Conservation (phyloP, 164 flowering plant species). For the Stephania cephalantha region DNA sequence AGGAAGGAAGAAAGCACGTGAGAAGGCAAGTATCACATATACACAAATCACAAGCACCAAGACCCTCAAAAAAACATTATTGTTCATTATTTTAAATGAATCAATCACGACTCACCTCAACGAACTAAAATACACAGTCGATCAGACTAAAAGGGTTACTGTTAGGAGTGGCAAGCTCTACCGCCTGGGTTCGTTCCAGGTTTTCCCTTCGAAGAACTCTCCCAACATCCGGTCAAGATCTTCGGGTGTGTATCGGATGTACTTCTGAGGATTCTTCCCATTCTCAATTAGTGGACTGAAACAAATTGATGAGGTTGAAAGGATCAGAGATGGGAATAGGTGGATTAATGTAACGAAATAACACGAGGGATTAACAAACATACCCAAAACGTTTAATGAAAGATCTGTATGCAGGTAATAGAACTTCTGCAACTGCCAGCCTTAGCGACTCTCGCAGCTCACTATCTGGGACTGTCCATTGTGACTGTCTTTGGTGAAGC, state of each 20-base stretch:
- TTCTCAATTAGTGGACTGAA: constrained; percentile 68
- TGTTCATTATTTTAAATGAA: background rate
- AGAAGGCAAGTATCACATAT: background rate
- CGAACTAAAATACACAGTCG: background rate
- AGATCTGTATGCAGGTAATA: constrained; percentile 92
- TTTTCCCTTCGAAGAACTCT: constrained; percentile 91
- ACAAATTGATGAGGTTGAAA: background rate
- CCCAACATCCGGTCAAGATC: constrained; percentile 84
- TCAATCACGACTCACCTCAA: background rate
- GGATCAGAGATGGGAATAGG: background rate
- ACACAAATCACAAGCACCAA: background rate
- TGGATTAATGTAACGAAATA: background rate
- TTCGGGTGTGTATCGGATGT: constrained; percentile 66
- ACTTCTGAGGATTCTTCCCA: constrained; percentile 85
- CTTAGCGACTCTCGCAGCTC: constrained; percentile 89
- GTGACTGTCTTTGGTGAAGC: constrained; percentile 91
- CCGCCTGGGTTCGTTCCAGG: constrained; percentile 61
- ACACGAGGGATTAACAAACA: constrained; percentile 2
- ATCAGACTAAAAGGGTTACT: background rate
- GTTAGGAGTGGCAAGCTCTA: constrained; percentile 14
- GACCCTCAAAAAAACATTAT: background rate
- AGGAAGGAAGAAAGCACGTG: background rate
- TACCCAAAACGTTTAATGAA: constrained; percentile 85
- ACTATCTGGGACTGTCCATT: constrained; percentile 96
- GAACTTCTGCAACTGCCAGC: constrained; percentile 93